Base-by-base conservation (phyloP, 176 grass and related monocot species). In the Lolium perenne region DNA sequence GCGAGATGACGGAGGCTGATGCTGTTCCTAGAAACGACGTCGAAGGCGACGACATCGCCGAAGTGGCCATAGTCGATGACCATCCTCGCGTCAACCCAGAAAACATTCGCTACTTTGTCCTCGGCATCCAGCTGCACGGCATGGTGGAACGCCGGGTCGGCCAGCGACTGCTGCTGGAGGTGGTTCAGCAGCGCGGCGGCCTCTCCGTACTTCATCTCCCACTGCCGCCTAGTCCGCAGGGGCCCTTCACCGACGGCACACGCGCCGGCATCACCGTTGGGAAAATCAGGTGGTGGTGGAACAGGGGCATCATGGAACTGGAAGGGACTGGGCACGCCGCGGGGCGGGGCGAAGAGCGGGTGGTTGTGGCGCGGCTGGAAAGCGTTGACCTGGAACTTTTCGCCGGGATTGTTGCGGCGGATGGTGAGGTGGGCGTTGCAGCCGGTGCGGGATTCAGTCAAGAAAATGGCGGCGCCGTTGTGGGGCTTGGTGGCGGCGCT, bases 41-140 rank as follows among this genome's bases (percentile, higher is more conserved):
- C 86, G 46, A 93, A 89, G 13, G 89, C 56, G 6, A 95, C 77
- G 32, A 87, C 88, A 66, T 95, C 94, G 62, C 91, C 94, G 59
- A 93, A 95, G 32, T 89, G 86, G 35, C 63, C 23, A 77, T 83
- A 91, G 61, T 95, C 91, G 57, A 83, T 77, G 7, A 84, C 61
- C 86, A 93, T 89, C 85, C 83, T 92, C 4, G 84, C 88, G 87
- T 93, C 94, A 2, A 89, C 84, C 91, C 87, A 95, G 38, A 95
- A 95, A 77, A 88, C 62, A 8, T 90, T 95, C 0, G 91, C 66
- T 56, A 91, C 85, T 83, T 83, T 93, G 78, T 95, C 94, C 62
- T 91, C 86, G 26, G 20, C 89, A 72, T 93, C 94, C 64, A 93
- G 62, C 84, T 93, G 94, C 49, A 84, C 75, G 22, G 91, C 82